Conservation (phyloP, 306 rosid species). For the Luffa aegyptiaca region DNA sequence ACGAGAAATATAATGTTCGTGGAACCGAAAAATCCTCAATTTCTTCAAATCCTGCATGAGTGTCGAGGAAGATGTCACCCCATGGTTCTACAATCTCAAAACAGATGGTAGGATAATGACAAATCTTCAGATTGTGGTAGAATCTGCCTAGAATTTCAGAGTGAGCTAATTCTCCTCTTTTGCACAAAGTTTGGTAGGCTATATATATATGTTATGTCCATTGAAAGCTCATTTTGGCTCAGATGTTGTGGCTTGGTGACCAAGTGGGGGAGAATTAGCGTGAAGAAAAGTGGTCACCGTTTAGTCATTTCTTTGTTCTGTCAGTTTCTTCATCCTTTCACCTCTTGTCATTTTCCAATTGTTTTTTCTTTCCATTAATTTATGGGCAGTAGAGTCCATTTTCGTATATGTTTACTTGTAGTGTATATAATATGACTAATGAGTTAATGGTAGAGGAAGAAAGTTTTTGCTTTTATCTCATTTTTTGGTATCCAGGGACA, state of each 20-base stretch:
- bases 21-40: conserved; percentile 50
- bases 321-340: not conserved
- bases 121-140: not conserved
- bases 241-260: conserved; percentile 1
- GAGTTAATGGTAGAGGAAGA: conserved; percentile 27
- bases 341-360: conserved; percentile 1
- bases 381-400: conserved; percentile 35
- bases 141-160: not conserved
- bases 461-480: not conserved
- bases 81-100: conserved; percentile 37
- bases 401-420: conserved; percentile 46
- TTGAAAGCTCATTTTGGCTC: not conserved
- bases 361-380: conserved; percentile 31
- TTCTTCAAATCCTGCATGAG: conserved; percentile 35
- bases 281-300: conserved; percentile 25
- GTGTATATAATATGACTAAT: conserved; percentile 48
- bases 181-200: conserved; percentile 27
- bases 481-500: not conserved
- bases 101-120: not conserved
- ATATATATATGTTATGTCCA: not conserved
- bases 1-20: conserved; percentile 73
- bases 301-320: not conserved
- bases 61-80: conserved; percentile 41
- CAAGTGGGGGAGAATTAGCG: conserved; percentile 11
- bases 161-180: not conserved